These are phyloP conservation scores for Parvularia atlantis DNA, from an alignment of 78 protist species.

Conservation along the genomic window DNA sequence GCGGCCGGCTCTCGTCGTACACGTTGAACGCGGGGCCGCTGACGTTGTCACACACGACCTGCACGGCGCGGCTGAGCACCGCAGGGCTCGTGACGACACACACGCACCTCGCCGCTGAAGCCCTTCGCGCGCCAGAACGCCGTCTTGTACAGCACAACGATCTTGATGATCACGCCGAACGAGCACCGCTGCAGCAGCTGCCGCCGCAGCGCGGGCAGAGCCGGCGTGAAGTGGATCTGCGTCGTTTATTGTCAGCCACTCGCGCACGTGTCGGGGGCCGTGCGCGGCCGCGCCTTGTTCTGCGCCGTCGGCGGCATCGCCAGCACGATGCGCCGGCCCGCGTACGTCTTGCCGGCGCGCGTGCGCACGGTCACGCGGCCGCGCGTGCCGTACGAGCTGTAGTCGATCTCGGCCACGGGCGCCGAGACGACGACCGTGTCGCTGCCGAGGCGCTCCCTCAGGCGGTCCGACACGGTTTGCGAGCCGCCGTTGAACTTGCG, in stretches of 20 bases:
- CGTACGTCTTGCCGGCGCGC: not conserved
- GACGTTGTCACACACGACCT: not conserved
- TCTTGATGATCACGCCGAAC: constrained; percentile 13
- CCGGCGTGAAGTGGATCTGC: too few species aligned
- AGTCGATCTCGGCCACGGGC: too few species aligned
- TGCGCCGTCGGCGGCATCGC: not conserved
- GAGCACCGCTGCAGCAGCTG: constrained; percentile 12
- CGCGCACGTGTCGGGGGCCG: constrained; percentile 4
- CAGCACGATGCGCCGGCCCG: not conserved
- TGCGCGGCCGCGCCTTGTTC: not conserved
- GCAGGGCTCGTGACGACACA: too few species aligned
- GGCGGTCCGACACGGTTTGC: not conserved
- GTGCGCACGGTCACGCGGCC: too few species aligned
- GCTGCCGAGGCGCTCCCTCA: not conserved
- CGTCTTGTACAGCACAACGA: not conserved
- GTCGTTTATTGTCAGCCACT: not conserved
- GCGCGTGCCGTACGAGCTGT: too few species aligned
- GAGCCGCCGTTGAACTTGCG: not conserved
- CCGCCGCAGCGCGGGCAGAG: not conserved
- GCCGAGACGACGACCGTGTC: too few species aligned
- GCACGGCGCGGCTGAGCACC: too few species aligned
- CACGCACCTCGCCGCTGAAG: constrained; percentile 7
- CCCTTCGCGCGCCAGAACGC: constrained; percentile 12
- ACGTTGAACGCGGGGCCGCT: not conserved
- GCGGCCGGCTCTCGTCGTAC: not conserved